A percentile compares a stretch with the other conserved stretches of the same genome.
phyloP scores from a whole-genome alignment of 2,329 filamentous ascomycete genomes.

The Zasmidium angulare region DNA sequence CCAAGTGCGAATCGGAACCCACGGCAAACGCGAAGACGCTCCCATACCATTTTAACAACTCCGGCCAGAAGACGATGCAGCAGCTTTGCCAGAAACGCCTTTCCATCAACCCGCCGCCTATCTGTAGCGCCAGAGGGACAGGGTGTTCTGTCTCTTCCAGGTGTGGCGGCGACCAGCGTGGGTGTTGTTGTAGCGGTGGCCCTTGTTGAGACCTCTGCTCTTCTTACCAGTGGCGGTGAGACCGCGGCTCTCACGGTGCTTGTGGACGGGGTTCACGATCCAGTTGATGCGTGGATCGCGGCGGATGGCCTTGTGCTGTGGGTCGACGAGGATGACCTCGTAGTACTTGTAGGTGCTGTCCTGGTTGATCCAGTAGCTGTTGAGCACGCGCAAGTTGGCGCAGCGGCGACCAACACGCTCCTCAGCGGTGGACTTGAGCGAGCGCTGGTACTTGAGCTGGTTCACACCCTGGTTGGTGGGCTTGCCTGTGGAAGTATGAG shows the following conservation, averaged over 20 bases:
- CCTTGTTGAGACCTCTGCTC: conserved; percentile 98
- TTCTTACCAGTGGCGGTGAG: conserved; percentile 99
- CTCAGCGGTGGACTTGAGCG: conserved; percentile 95
- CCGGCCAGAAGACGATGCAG: conserved; percentile 17
- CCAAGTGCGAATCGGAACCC: not conserved
- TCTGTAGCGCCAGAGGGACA: conserved; percentile 97
- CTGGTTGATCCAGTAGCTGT: conserved; percentile 99
- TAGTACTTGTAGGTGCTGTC: conserved; percentile 99
- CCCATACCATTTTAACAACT: conserved; percentile 20
- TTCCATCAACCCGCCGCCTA: conserved; percentile 48
- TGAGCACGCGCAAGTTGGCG: conserved; percentile 98
- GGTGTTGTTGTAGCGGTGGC: conserved; percentile 99
- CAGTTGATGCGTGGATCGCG: conserved; percentile 99
- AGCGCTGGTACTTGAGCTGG: conserved; percentile 99
- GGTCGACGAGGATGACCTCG: conserved; percentile 99
- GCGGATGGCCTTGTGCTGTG: conserved; percentile 99
- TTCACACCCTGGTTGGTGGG: conserved; percentile 99
- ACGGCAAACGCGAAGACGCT: conserved; percentile 8
- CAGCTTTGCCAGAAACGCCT: conserved; percentile 8
- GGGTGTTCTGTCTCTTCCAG: conserved; percentile 99
- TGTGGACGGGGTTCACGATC: conserved; percentile 99
- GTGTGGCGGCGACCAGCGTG: conserved; percentile 96
- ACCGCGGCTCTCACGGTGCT: conserved; percentile 98
- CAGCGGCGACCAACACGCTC: conserved; percentile 99
- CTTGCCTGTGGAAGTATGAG: conserved; percentile 68